Evolutionary conservation across 495 filamentous ascomycete genomes (phyloP).

Genomic region (Xylaria bambusicola): DNA sequence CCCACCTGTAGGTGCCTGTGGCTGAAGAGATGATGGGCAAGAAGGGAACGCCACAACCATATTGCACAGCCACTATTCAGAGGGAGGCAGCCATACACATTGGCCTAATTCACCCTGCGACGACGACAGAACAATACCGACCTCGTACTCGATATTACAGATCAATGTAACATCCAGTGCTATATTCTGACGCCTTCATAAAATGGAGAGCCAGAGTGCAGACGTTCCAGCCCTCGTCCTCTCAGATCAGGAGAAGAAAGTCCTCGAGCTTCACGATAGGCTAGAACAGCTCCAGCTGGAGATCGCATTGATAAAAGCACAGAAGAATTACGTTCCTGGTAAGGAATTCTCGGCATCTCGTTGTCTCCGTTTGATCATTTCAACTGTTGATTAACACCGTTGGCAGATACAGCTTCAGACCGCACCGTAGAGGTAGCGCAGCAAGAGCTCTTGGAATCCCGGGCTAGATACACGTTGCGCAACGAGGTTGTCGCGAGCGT

Average conservation of each 20-base stretch:
- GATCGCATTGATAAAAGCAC: slow-evolving; percentile 65
- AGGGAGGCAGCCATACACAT: too few species aligned
- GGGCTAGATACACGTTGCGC: slow-evolving; percentile 65
- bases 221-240: slow-evolving; percentile 45
- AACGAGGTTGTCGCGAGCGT: slow-evolving; percentile 67
- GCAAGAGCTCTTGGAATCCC: slow-evolving; percentile 66
- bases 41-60: too few species aligned
- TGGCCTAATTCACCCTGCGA: too few species aligned
- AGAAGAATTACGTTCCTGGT: slow-evolving; percentile 36
- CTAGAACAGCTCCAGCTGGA: slow-evolving; percentile 71
- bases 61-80: too few species aligned
- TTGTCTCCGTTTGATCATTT: not conserved
- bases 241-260: slow-evolving; percentile 60
- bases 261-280: slow-evolving; percentile 68
- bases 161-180: too few species aligned
- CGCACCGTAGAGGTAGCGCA: slow-evolving; percentile 59
- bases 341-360: slow-evolving; percentile 14
- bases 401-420: slow-evolving; percentile 25
- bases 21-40: too few species aligned
- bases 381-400: slow-evolving; percentile 9
- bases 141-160: too few species aligned
- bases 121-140: too few species aligned
- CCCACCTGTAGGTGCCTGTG: not conserved
- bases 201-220: slow-evolving; percentile 21
- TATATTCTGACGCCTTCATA: not conserved